Base-by-base conservation (phyloP, 179 eudicot species). In the Patellifolia procumbens region DNA sequence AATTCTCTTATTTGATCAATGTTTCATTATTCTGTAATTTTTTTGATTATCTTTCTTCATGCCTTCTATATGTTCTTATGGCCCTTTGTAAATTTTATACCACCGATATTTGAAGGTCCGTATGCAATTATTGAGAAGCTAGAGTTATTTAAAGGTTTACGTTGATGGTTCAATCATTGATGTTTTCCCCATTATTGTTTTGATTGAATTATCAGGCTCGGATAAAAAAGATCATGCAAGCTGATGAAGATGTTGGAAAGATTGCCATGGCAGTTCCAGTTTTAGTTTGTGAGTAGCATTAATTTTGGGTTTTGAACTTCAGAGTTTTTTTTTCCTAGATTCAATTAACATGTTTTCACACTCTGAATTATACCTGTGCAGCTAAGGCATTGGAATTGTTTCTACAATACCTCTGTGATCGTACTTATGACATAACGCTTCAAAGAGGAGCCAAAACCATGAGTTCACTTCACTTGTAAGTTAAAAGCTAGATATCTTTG, bases 191-290 rank as follows among this genome's bases (percentile, higher is more conserved):
- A 15, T 69, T 62, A n/a, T 58, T 61, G 4, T 45, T 78, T 5
- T 46, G 39, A 39, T 73, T 75, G 31, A 65, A 31, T 46, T 58
- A 45, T 37, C 87, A 94, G 98, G 96, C 98, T 82, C 96, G 98
- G 72, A 94, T 94, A 73, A 94, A 94, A 77, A 94, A 94, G 80
- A 94, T 94, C 59, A 94, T 94, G 98, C 98, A 94, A 87, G 97
- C 98, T 77, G 98, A 94, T 84, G 98, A 94, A 79, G 98, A 93
- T 84, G 93, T 93, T 29, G 98, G 98, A 68, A 93, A 93, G 87
- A 93, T 93, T 83, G 98, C 98, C 45, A 88, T 94, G 98, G 98
- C 98, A 51, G 98, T 94, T n/a, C 98, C 98, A 51, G 92, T 94
- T 85, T 80, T 94, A 86, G 98, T 94, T 68, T 94, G 98, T 94